These are phyloP conservation scores for Pseudogymnoascus sp. DNA, from an alignment of 2,329 filamentous ascomycete genomes.

Conservation along the genomic window DNA sequence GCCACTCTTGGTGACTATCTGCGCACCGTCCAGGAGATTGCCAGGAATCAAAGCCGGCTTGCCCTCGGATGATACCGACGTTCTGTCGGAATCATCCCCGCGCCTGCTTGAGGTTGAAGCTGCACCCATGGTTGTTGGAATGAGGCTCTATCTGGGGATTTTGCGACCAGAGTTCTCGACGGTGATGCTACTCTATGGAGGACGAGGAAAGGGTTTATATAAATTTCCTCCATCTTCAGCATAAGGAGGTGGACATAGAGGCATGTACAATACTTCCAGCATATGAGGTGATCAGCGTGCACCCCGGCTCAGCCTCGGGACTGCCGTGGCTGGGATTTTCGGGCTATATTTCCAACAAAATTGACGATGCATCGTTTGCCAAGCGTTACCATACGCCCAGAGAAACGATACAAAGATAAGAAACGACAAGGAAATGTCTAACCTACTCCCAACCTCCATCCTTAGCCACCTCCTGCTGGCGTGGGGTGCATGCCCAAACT, in stretches of 20 bases:
- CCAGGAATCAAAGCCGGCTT: neutral
- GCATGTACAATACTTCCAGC: neutral
- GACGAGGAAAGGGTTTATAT: constrained; percentile 1
- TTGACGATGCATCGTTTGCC: neutral
- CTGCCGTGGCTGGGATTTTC: neutral
- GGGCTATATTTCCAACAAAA: constrained; percentile 3
- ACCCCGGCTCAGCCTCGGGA: neutral
- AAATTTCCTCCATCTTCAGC: neutral
- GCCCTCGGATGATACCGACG: neutral
- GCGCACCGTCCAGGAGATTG: constrained; percentile 8
- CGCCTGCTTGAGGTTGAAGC: neutral
- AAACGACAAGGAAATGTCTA: constrained; percentile 2
- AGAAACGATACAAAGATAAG: neutral
- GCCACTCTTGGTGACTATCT: constrained; percentile 9
- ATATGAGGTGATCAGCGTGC: constrained; percentile 6
- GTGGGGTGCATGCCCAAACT: neutral
- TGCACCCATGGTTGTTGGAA: constrained; percentile 1
- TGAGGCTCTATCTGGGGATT: neutral
- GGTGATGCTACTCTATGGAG: neutral
- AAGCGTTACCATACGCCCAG: neutral
- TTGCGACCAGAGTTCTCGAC: constrained; percentile 6
- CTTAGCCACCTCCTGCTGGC: neutral
- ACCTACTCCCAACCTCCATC: neutral
- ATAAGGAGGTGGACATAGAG: neutral
- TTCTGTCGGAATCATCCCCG: constrained; percentile 2